A percentile compares a stretch with the other conserved stretches of the same genome.
phyloP scores from a whole-genome alignment of 306 rosid genomes.

The Lablab purpureus region DNA sequence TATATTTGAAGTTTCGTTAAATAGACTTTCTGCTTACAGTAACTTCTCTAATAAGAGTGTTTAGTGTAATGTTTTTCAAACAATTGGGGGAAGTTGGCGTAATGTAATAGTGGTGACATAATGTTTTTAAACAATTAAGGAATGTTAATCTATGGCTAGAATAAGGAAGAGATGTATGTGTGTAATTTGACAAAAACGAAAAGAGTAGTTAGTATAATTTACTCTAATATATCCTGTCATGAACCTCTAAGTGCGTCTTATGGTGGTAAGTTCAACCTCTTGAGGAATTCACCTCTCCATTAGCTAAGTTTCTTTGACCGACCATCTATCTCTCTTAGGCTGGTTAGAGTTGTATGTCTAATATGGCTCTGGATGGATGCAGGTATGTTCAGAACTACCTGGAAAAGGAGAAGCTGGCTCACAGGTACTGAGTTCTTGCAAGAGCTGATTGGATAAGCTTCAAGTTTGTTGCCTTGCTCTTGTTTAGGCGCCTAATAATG shows the following conservation, averaged over 20 bases:
- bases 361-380: slow-evolving; percentile 40
- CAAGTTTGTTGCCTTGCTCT: slow-evolving; percentile 35
- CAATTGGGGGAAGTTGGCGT: too few relatives aligned
- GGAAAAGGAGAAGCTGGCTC: slow-evolving; percentile 73
- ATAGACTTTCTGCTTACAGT: too few relatives aligned
- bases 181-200: too few relatives aligned
- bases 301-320: slow-evolving; percentile 3
- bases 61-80: too few relatives aligned
- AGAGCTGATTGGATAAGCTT: slow-evolving; percentile 27
- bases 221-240: slow-evolving; percentile 3
- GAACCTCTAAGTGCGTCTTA: slow-evolving; percentile 10
- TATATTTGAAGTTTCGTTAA: too few relatives aligned
- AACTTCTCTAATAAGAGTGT: too few relatives aligned
- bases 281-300: background rate
- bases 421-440: slow-evolving; percentile 59
- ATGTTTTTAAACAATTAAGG: too few relatives aligned
- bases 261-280: background rate
- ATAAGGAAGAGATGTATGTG: too few relatives aligned
- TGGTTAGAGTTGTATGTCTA: slow-evolving; percentile 10
- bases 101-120: too few relatives aligned
- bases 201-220: too few relatives aligned
- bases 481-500: slow-evolving; percentile 43
- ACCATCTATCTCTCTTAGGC: background rate
- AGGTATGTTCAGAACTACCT: slow-evolving; percentile 67
- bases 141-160: too few relatives aligned